phyloP scores from a whole-genome alignment of 2,329 filamentous ascomycete genomes.

The Apiospora phragmitis region DNA sequence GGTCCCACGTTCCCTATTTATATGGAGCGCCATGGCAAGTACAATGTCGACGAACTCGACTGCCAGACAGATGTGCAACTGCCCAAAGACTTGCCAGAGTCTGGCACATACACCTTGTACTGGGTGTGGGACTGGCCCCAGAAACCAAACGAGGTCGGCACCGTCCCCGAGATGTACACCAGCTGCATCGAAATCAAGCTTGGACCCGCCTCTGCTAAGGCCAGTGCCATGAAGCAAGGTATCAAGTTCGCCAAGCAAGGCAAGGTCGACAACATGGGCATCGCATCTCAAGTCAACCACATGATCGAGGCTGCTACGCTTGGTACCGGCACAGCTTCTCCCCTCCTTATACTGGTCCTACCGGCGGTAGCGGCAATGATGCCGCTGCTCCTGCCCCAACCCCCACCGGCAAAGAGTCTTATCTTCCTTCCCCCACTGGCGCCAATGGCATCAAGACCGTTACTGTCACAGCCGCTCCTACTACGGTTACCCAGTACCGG shows the following conservation, averaged over 20 bases:
- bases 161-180: conserved; percentile 59
- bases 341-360: conserved; percentile 18
- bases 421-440: background rate
- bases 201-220: conserved; percentile 28
- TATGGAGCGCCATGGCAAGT: conserved; percentile 52
- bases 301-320: conserved; percentile 38
- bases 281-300: conserved; percentile 46
- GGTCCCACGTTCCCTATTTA: conserved; percentile 47
- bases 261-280: conserved; percentile 31
- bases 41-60: conserved; percentile 60
- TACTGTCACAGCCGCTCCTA: conserved; percentile 41
- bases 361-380: conserved; percentile 20
- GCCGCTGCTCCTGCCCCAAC: background rate
- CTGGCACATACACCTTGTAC: conserved; percentile 76
- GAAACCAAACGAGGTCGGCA: conserved; percentile 43
- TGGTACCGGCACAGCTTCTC: conserved; percentile 26
- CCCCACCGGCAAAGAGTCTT: background rate
- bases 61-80: conserved; percentile 83
- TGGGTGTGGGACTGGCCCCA: conserved; percentile 97
- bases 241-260: conserved; percentile 33
- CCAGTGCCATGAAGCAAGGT: conserved; percentile 35
- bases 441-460: conserved; percentile 37
- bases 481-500: conserved; percentile 39
- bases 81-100: conserved; percentile 62
- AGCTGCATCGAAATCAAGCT: conserved; percentile 45